Evolutionary conservation across 1,284 basidiomycete species (phyloP), one percentile per base, ranked within the genome.

Genomic region (Leccinum solheimii): DNA sequence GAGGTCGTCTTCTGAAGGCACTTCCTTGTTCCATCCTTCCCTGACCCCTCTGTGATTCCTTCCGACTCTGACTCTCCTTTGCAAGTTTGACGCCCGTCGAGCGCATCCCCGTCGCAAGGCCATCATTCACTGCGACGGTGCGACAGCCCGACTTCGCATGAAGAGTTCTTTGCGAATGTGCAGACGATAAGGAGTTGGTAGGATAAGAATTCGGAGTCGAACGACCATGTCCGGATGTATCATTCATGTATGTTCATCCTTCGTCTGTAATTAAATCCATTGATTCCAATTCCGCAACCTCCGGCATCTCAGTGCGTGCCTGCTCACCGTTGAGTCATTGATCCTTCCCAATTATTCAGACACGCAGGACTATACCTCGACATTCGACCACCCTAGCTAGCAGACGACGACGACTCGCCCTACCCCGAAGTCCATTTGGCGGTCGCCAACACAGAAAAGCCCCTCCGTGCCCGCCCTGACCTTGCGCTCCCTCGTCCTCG

Each of bases 361-460:
- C 40, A 43, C 40, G 8, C 40, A 43, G 69, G 49, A 52, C 6
- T 55, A 63, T 23, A 40, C 58, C 0, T 58, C 68, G 1, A 58
- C 65, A 30, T 69, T 74, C 30, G 68, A 83, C 61, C 82, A 84
- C 64, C 83, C 82, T 7, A 83, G 83, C 64, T 64, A n/a, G 55
- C 72, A 67, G 67, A 73, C 40, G 40, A 43, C 40, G 40, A 43
- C n/a, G 40, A 43, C 40, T 43, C 84, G 0, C 85, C 83, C 0
- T 92, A 92, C 70, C 88, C 88, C 9, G 89, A 91, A 69, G 91
- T 92, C 27, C 85, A 91, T 32, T 88, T 88, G 21, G 88, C 87
- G 38, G 90, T 92, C 23, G 83, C 87, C 45, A 88, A 90, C 70
- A 87, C 85, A 2, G 89, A 92, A 66, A 87, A 91, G 30, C 69